A percentile compares a stretch with the other conserved stretches of the same genome.
phyloP scores from a whole-genome alignment of 805 yeast species.

The Candida bentonensis region DNA sequence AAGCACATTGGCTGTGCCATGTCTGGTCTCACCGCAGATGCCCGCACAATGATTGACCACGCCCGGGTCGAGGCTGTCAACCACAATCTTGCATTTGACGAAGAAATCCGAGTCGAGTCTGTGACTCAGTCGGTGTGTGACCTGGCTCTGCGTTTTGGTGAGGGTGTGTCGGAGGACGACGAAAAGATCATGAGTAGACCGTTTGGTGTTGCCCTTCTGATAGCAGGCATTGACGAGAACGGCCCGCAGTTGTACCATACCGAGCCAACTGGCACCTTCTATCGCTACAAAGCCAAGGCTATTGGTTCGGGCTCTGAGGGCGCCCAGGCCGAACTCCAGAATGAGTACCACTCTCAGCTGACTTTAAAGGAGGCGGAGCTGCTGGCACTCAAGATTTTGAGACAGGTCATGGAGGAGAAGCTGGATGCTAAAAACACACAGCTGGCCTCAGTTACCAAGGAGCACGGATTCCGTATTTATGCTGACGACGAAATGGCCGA shows the following conservation, averaged over 20 bases:
- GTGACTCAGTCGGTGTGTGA: conserved; percentile 96
- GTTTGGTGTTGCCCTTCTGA: conserved; percentile 91
- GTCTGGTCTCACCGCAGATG: conserved; percentile 98
- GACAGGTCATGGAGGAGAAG: conserved; percentile 99
- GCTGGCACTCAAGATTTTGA: conserved; percentile 72
- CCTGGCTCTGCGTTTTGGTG: conserved; percentile 90
- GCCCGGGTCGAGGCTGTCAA: conserved; percentile 78
- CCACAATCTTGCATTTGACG: conserved; percentile 83
- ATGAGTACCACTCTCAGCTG: conserved; percentile 80
- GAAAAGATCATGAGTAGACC: conserved; percentile 95
- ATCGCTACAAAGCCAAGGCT: conserved; percentile 96
- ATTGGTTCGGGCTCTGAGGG: conserved; percentile 99
- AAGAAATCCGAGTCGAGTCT: conserved; percentile 80
- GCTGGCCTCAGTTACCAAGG: conserved; percentile 81
- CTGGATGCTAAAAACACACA: conserved; percentile 91
- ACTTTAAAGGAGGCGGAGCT: conserved; percentile 89
- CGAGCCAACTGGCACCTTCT: conserved; percentile 98
- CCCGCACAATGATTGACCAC: conserved; percentile 96
- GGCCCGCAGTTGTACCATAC: conserved; percentile 95
- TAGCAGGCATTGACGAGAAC: conserved; percentile 90
- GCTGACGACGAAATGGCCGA: conserved; percentile 69
- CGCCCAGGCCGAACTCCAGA: conserved; percentile 94
- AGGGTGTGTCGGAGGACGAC: conserved; percentile 84
- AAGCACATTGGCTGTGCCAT: conserved; percentile 94
- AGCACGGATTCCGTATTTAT: conserved; percentile 75